These are phyloP conservation scores for Exidia glandulosa DNA, from an alignment of 768 basidiomycete genomes.

Conservation along the genomic window DNA sequence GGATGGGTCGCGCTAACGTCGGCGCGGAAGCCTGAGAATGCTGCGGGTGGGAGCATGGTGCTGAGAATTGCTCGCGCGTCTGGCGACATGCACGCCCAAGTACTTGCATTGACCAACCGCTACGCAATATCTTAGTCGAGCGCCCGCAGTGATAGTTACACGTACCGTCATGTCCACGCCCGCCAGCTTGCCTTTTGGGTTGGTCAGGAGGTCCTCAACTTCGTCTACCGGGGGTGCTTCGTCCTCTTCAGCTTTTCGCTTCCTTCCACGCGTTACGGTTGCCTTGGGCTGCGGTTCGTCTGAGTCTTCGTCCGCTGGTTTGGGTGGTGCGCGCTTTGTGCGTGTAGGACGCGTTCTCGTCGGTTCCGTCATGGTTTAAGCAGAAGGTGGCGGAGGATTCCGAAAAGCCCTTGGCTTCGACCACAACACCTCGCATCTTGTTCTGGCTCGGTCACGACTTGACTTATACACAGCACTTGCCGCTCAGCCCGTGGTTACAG, in stretches of 20 bases:
- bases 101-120: background rate
- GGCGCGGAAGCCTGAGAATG: background rate
- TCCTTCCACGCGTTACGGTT: background rate
- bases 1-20: background rate
- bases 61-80: background rate
- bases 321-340: background rate
- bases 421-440: too few species aligned
- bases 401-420: too few species aligned
- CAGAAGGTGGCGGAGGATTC: background rate
- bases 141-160: background rate
- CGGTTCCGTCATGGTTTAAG: background rate
- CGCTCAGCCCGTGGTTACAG: too few species aligned
- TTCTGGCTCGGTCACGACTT: too few species aligned
- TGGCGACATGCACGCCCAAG: background rate
- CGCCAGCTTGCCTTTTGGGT: background rate
- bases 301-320: background rate
- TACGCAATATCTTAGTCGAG: background rate
- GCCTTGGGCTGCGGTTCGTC: background rate
- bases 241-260: background rate
- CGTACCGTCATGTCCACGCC: background rate
- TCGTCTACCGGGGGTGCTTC: background rate
- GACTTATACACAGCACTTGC: too few species aligned
- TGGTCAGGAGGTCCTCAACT: background rate
- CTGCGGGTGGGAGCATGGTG: background rate
- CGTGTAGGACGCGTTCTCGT: background rate